A percentile compares a stretch with the other conserved stretches of the same genome.
Conservation (phyloP, 2,329 filamentous ascomycete genomes). For the Hypoxylon sp. region DNA sequence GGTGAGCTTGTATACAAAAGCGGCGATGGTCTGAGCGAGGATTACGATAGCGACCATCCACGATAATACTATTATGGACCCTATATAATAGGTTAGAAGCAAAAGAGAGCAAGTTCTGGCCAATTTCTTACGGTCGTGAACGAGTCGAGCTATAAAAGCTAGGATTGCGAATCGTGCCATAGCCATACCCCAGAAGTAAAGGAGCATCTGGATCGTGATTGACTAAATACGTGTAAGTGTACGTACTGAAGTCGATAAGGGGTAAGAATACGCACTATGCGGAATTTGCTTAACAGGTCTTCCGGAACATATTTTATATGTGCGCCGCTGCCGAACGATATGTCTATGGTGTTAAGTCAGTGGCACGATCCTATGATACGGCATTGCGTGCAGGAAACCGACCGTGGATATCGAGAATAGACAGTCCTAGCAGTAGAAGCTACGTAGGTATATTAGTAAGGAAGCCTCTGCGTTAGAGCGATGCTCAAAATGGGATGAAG, state of each 20-base stretch:
- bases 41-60: constrained; percentile 24
- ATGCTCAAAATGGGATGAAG: neutral
- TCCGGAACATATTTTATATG: constrained; percentile 32
- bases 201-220: constrained; percentile 34
- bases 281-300: constrained; percentile 29
- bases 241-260: neutral
- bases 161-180: constrained; percentile 48
- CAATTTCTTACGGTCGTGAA: constrained; percentile 45
- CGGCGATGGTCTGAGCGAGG: constrained; percentile 23
- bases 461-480: no score
- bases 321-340: constrained; percentile 38
- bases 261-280: constrained; percentile 19
- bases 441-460: constrained; percentile 25
- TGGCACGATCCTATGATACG: neutral
- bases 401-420: constrained; percentile 38
- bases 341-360: constrained; percentile 20
- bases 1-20: constrained; percentile 28
- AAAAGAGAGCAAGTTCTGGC: no score
- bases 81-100: no score
- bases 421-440: constrained; percentile 30
- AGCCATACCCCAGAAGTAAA: constrained; percentile 47
- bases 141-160: constrained; percentile 48
- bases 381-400: neutral
- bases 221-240: constrained; percentile 33
- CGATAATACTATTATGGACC: constrained; percentile 6